Evolutionary conservation across 768 basidiomycete genomes (phyloP).

Genomic region (Coprinopsis sp.): DNA sequence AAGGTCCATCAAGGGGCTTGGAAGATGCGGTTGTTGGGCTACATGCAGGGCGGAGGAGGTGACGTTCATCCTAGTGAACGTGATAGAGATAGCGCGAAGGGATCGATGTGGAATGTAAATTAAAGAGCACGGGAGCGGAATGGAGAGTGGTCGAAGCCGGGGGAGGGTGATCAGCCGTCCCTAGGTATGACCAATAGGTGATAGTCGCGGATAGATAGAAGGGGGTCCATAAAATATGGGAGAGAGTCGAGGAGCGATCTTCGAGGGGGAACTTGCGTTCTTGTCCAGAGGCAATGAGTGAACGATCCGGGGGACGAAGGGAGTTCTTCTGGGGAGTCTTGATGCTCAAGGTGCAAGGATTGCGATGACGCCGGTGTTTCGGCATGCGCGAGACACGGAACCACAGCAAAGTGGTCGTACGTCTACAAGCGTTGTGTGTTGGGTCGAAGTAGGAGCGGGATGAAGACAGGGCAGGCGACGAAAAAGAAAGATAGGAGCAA

Average conservation of each 20-base stretch:
- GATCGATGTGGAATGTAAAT: constrained; percentile 5
- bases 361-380: constrained; percentile 62
- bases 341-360: constrained; percentile 23
- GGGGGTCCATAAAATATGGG: constrained; percentile 7
- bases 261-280: constrained; percentile 12
- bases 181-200: not conserved
- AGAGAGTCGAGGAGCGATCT: constrained; percentile 26
- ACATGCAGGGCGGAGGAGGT: constrained; percentile 8
- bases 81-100: constrained; percentile 6
- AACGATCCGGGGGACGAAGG: constrained; percentile 12
- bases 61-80: constrained; percentile 10
- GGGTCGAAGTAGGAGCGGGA: constrained; percentile 52
- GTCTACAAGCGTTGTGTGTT: constrained; percentile 54
- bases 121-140: constrained; percentile 1
- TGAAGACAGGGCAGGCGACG: constrained; percentile 35
- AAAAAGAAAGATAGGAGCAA: constrained; percentile 48
- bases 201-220: constrained; percentile 13
- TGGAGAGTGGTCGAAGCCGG: not conserved
- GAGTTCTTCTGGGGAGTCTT: constrained; percentile 22
- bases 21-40: constrained; percentile 4
- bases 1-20: constrained; percentile 10
- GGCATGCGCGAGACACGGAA: constrained; percentile 75
- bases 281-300: constrained; percentile 11
- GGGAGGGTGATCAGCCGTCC: constrained; percentile 7
- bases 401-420: constrained; percentile 81